phyloP scores from a whole-genome alignment of 1,139 yeast genomes.

The Meyerozyma sp. region DNA sequence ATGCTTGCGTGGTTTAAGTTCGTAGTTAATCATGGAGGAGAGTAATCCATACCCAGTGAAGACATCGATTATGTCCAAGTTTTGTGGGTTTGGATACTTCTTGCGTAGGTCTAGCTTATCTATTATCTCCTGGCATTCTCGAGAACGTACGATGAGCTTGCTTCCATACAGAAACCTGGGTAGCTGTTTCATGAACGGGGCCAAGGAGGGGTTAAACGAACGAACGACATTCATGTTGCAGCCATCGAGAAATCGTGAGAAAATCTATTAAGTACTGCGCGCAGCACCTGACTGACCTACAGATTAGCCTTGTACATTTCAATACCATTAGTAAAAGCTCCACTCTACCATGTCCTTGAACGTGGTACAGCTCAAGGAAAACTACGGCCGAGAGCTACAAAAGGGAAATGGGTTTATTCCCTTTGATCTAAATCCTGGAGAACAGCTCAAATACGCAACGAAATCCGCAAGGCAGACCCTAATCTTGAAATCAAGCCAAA shows the following conservation, averaged over 20 bases:
- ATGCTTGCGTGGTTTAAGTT: constrained; percentile 55
- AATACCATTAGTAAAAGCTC: too few species aligned
- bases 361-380: constrained; percentile 11
- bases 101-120: constrained; percentile 36
- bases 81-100: constrained; percentile 35
- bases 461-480: not conserved
- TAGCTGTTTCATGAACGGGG: constrained; percentile 13
- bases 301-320: too few species aligned
- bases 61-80: constrained; percentile 58
- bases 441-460: not conserved
- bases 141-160: constrained; percentile 18
- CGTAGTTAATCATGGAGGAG: constrained; percentile 50
- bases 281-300: too few species aligned
- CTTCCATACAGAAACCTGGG: constrained; percentile 20
- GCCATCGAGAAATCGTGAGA: not conserved
- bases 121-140: constrained; percentile 32
- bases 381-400: constrained; percentile 1
- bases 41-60: constrained; percentile 55
- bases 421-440: not conserved
- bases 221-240: constrained; percentile 6
- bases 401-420: not conserved
- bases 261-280: not conserved
- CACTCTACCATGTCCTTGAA: constrained; percentile 3
- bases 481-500: not conserved
- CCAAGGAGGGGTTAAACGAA: constrained; percentile 29